These are phyloP conservation scores for Aspergillus ustus DNA, from an alignment of 2,329 filamentous ascomycete genomes.

Conservation along the genomic window DNA sequence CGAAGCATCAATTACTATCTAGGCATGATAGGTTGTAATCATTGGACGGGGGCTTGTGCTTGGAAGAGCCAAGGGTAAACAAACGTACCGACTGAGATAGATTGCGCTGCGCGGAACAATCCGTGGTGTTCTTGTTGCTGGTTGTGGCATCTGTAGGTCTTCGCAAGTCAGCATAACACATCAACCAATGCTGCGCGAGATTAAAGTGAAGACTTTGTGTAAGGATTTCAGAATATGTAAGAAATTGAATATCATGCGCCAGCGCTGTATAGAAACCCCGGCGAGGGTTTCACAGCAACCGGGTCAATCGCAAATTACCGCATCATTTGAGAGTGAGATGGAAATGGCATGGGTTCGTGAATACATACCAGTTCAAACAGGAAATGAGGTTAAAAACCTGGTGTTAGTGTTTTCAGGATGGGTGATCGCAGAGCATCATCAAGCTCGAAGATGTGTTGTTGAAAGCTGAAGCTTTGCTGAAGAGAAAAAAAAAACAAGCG, in stretches of 20 bases:
- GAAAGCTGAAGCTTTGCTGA: constrained; percentile 1
- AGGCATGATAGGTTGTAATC: constrained; percentile 68
- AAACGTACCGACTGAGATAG: constrained; percentile 30
- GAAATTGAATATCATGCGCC: constrained; percentile 84
- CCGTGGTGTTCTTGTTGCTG: neutral
- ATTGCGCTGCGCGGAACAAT: neutral
- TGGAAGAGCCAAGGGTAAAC: constrained; percentile 5
- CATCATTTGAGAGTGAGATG: constrained; percentile 66
- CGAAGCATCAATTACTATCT: constrained; percentile 71
- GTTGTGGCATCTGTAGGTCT: constrained; percentile 27
- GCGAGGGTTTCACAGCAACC: constrained; percentile 82
- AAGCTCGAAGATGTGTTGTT: neutral
- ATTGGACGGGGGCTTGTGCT: constrained; percentile 52
- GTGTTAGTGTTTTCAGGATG: neutral
- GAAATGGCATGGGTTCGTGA: constrained; percentile 12
- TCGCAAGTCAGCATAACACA: constrained; percentile 30
- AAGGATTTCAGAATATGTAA: constrained; percentile 94
- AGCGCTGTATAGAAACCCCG: constrained; percentile 78
- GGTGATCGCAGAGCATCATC: constrained; percentile 10
- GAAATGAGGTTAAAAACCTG: neutral
- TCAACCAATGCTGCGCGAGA: neutral
- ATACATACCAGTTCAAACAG: constrained; percentile 31
- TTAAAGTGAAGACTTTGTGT: neutral
- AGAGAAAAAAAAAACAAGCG: constrained; percentile 27
- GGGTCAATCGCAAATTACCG: constrained; percentile 99